These are phyloP conservation scores for Blastocystis sp. DNA, from an alignment of 352 stramenopile species.

Conservation along the genomic window DNA sequence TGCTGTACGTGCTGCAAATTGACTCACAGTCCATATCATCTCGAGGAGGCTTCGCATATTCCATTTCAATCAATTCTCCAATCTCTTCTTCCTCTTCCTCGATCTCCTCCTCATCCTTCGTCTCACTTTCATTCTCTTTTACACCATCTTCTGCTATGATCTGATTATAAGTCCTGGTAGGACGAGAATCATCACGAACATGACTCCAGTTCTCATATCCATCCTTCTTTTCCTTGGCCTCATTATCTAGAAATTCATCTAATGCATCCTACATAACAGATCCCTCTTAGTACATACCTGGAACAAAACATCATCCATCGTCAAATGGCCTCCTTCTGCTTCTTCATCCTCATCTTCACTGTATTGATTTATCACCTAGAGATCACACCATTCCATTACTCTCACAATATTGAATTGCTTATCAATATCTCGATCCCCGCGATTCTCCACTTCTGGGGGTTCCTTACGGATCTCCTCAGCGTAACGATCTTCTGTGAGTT, in stretches of 20 bases:
- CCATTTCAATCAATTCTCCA: slow-evolving; percentile 2
- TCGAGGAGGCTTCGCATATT: background rate
- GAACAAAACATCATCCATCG: slow-evolving; percentile 21
- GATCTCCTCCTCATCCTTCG: background rate
- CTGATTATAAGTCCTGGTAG: background rate
- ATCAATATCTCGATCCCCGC: slow-evolving; percentile 26
- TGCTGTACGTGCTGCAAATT: slow-evolving; percentile 61
- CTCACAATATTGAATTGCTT: slow-evolving; percentile 7
- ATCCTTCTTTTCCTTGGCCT: background rate
- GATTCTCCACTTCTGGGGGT: background rate
- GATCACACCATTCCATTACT: background rate
- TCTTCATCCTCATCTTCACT: slow-evolving; percentile 42
- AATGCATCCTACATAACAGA: slow-evolving; percentile 25
- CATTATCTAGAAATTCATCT: slow-evolving; percentile 36
- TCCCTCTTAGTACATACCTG: background rate
- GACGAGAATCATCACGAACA: background rate
- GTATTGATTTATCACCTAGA: slow-evolving; percentile 26
- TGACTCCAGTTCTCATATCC: background rate
- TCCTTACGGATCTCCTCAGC: slow-evolving; percentile 47
- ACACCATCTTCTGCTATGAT: background rate
- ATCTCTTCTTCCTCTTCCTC: slow-evolving; percentile 45
- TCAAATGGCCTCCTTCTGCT: background rate
- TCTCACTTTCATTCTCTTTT: background rate
- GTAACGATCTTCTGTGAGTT: slow-evolving; percentile 44
- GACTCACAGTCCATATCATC: slow-evolving; percentile 56